Evolutionary conservation across 495 filamentous ascomycete genomes (phyloP), one percentile per base, ranked within the genome.

Genomic region (Choiromyces venosus): DNA sequence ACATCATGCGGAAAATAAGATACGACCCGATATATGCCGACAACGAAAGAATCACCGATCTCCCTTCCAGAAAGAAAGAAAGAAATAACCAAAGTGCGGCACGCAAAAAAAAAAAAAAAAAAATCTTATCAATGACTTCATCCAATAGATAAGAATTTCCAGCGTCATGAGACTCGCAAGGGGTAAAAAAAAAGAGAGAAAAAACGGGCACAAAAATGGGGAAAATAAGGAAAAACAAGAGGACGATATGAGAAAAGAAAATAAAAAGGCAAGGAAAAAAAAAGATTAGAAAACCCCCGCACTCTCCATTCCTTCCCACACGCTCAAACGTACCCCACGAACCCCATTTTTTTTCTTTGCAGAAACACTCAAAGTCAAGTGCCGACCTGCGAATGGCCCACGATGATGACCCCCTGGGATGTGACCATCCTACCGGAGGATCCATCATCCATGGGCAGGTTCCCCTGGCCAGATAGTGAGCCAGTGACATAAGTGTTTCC

Each of bases 401-500:
- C 76, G 39, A 79, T 65, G 68, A 75, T 69, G 35, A 79, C 71
- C 46, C 77, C 76, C 44, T 78, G 76, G 36, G 74, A 73, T 65
- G 61, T 72, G 40, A 72, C 61, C 72, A 76, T 79, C 33, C 72
- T 79, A n/a, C 42, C 68, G 69, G 14, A 52, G 64, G 64, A 73
- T 37, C 69, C 39, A 46, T 77, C 72, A 66, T 67, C 69, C 74
- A 76, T 69, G 71, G 75, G 56, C 42, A 76, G 67, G 56, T 68
- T 70, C 66, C 74, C 67, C 70, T 76, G 74, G 71, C 75, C 46
- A 67, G 74, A 36, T 69, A 76, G 72, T 65, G 74, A 64, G 42
- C 75, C 69, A 77, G 75, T 76, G 65, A 64, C 40, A 75, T 76
- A 76, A 37, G 73, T 36, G 66, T 77, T 77, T 77, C 74, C 74